These are phyloP conservation scores for Sisymbrium irio DNA, from an alignment of 345 rosid species.

Conservation along the genomic window DNA sequence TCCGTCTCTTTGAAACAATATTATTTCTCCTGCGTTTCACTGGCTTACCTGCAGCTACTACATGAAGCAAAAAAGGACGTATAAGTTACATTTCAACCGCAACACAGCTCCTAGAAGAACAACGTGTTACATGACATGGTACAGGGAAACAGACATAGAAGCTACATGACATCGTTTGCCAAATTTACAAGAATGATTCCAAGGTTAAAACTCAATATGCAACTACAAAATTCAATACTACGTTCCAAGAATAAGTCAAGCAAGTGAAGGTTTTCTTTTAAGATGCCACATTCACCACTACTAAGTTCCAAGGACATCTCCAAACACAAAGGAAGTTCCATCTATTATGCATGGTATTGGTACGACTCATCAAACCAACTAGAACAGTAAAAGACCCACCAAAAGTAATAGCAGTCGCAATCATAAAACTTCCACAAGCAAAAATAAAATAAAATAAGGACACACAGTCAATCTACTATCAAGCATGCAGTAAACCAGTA, in stretches of 20 bases:
- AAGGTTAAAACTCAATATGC: background rate
- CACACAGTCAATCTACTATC: background rate
- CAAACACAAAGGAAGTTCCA: background rate
- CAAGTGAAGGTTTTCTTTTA: background rate
- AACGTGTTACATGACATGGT: background rate
- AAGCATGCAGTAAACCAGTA: background rate
- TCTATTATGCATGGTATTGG: background rate
- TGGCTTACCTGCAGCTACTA: slow-evolving; percentile 32
- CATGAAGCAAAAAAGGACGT: background rate
- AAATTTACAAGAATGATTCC: background rate
- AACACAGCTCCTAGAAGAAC: background rate
- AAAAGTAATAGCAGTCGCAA: background rate
- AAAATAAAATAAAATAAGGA: background rate
- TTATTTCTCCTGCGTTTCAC: slow-evolving; percentile 33
- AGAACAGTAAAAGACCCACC: background rate
- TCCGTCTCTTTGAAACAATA: background rate
- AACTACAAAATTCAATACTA: background rate
- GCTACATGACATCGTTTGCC: background rate
- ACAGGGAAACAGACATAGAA: background rate
- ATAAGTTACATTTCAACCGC: background rate
- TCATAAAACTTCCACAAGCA: background rate
- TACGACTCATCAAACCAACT: background rate
- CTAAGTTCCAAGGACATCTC: background rate
- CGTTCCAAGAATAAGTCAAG: background rate
- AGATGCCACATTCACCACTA: background rate